Evolutionary conservation across 1,284 basidiomycete species (phyloP).

Genomic region (Cutaneotrichosporon mucoides): DNA sequence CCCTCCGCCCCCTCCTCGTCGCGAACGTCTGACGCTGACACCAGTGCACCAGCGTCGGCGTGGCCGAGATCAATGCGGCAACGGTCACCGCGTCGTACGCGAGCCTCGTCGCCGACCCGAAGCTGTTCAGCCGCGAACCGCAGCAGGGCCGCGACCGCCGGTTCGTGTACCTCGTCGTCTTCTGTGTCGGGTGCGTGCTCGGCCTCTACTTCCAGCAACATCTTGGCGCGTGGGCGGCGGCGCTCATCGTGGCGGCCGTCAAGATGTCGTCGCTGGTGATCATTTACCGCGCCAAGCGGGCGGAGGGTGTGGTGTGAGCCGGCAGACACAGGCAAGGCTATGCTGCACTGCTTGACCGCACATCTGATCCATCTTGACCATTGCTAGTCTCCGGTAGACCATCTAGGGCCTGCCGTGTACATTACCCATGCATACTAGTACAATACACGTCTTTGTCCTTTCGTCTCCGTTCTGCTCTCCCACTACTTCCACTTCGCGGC

Average conservation of each 20-base stretch:
- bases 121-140: constrained; percentile 13
- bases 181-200: constrained; percentile 25
- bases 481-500: too few relatives aligned
- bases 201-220: constrained; percentile 17
- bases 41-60: constrained; percentile 26
- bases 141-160: constrained; percentile 23
- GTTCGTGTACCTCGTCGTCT: constrained; percentile 23
- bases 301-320: neutral
- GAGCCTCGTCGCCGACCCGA: constrained; percentile 26
- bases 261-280: constrained; percentile 11
- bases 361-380: too few relatives aligned
- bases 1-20: neutral
- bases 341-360: too few relatives aligned
- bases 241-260: constrained; percentile 6
- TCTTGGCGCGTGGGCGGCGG: constrained; percentile 5
- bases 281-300: neutral
- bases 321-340: neutral
- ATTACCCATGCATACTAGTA: constrained; percentile 3
- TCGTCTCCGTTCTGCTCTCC: too few relatives aligned
- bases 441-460: neutral
- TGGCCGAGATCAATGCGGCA: constrained; percentile 27
- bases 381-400: too few relatives aligned
- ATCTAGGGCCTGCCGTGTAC: neutral
- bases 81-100: constrained; percentile 32
- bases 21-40: neutral